These are phyloP conservation scores for Ogataea philodendri DNA, from an alignment of 805 yeast genomes.

Conservation along the genomic window DNA sequence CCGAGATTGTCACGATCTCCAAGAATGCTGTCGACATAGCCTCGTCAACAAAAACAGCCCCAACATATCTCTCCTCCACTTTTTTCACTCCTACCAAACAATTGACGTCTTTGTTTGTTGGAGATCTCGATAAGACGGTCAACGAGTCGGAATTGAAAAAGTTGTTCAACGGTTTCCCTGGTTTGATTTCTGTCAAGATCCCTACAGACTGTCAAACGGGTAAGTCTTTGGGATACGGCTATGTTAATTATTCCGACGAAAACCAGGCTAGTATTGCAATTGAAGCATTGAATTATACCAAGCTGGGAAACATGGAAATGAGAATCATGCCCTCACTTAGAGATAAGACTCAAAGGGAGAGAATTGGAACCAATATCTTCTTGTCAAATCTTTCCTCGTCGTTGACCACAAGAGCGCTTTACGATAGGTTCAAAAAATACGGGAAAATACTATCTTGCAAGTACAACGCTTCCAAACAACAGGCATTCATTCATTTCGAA, in stretches of 20 bases:
- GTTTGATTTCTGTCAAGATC: conserved; percentile 57
- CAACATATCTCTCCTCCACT: conserved; percentile 1
- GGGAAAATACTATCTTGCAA: conserved; percentile 35
- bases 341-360: conserved; percentile 39
- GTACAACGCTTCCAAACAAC: conserved; percentile 22
- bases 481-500: conserved; percentile 43
- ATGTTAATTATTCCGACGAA: conserved; percentile 55
- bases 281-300: conserved; percentile 53
- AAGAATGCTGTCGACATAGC: conserved; percentile 4
- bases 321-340: conserved; percentile 57
- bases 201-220: conserved; percentile 54
- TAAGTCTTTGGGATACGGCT: conserved; percentile 68
- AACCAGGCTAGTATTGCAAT: conserved; percentile 55
- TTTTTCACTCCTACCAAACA: conserved; percentile 10
- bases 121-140: conserved; percentile 52
- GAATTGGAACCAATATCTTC: conserved; percentile 50
- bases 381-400: conserved; percentile 43
- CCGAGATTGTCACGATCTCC: conserved; percentile 21
- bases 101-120: conserved; percentile 51
- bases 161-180: conserved; percentile 42
- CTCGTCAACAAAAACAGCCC: not conserved
- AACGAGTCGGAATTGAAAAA: conserved; percentile 47
- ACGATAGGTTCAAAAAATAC: conserved; percentile 28
- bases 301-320: conserved; percentile 41
- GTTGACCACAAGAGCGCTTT: conserved; percentile 32